phyloP scores from a whole-genome alignment of 2,329 filamentous ascomycete species.

The Ophiostoma ulmi region DNA sequence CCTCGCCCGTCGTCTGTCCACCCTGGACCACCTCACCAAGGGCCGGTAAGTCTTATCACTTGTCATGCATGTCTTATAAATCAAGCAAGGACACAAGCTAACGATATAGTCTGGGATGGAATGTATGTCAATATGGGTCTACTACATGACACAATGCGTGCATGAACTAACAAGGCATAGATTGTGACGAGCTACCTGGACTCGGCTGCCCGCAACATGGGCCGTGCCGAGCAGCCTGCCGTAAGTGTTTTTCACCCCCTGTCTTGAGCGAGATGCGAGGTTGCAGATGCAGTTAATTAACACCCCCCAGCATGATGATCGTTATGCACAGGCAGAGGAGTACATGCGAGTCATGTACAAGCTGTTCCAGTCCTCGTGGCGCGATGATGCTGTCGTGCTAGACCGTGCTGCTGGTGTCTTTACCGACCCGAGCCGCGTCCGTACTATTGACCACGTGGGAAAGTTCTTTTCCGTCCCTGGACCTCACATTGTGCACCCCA shows the following conservation, averaged over 20 bases:
- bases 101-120: conserved; percentile 13
- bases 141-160: not conserved
- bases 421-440: conserved; percentile 24
- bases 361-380: conserved; percentile 26
- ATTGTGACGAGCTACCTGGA: conserved; percentile 29
- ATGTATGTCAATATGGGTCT: conserved; percentile 5
- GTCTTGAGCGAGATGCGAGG: not conserved
- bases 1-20: conserved; percentile 25
- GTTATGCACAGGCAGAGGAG: conserved; percentile 30
- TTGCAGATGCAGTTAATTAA: not conserved
- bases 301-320: conserved; percentile 28
- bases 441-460: conserved; percentile 25
- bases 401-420: conserved; percentile 20
- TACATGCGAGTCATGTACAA: conserved; percentile 29
- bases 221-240: conserved; percentile 20
- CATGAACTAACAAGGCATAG: conserved; percentile 14
- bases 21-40: conserved; percentile 26
- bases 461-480: conserved; percentile 22
- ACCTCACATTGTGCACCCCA: conserved; percentile 31
- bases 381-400: conserved; percentile 25
- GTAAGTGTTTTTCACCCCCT: conserved; percentile 9
- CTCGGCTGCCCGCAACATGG: conserved; percentile 27
- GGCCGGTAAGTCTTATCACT: conserved; percentile 1
- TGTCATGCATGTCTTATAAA: not conserved
- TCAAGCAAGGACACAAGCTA: not conserved